Evolutionary conservation across 148 eudicot genomes (phyloP), one percentile per base, ranked within the genome.

Genomic region (Rhododendron griersonianum): DNA sequence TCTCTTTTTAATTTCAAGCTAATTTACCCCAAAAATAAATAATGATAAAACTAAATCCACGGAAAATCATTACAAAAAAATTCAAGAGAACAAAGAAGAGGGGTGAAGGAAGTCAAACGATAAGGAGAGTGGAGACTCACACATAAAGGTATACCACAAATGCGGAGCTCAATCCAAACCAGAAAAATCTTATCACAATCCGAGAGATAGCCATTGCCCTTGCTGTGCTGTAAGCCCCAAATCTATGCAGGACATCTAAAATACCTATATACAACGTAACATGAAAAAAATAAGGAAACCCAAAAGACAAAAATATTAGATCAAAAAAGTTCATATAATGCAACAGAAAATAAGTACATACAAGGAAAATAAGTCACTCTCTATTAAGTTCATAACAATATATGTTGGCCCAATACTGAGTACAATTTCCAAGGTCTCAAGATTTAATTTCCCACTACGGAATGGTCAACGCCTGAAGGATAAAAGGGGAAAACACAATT

Each of bases 151-250:
- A 94, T 65, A 92, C 87, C 82, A 94, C 93, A 87, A 93, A 92
- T 45, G 65, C 93, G 71, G 98, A 91, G 85, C 95, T 85, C 83
- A 90, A 74, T 55, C 93, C 91, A 89, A 94, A 94, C 99, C 98
- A 95, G 81, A 94, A 91, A 86, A 95, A 91, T 90, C 99, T 92
- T 86, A 97, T 94, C 84, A 97, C 78, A 84, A 97, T 90, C 92
- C 99, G 95, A 74, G 99, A 95, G 63, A 97, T 91, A 81, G 99
- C 99, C 98, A 97, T 93, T 88, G 91, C 98, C 80, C 75, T 93
- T 51, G 95, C 94, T 48, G 89, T 94, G 81, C 93, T 93, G 89
- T 94, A 97, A 55, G 99, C 99, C 80, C 98, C 99, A 90, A 94
- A 97, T 91, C 91, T 95, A 51, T 95, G 94, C 73, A 37, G 83